A percentile compares a stretch with the other conserved stretches of the same genome.
Evolutionary conservation across 176 grass and related monocot genomes (phyloP).

Genomic region (Panicum miliaceum): DNA sequence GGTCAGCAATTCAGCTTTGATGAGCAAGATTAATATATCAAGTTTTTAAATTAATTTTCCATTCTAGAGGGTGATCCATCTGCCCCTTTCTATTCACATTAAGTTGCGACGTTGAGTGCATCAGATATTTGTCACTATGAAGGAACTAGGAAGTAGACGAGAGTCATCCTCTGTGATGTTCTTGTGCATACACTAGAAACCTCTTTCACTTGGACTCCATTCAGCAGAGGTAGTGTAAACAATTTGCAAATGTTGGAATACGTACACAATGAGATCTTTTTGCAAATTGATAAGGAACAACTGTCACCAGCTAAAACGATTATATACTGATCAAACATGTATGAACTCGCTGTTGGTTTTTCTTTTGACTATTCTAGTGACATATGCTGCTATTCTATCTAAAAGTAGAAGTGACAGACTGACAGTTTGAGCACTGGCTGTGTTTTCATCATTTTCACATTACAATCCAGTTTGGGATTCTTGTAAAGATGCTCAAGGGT

Average conservation of each 20-base stretch:
- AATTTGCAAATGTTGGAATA: neutral
- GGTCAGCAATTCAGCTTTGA: neutral
- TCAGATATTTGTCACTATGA: neutral
- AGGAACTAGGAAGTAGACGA: neutral
- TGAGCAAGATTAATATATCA: slow-evolving; percentile 4
- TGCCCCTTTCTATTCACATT: neutral
- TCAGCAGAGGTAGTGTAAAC: neutral
- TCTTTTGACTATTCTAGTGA: neutral
- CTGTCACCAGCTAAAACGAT: neutral
- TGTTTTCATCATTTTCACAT: slow-evolving; percentile 6
- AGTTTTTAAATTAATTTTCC: neutral
- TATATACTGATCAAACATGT: neutral
- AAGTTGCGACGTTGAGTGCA: neutral
- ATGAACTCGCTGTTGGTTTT: neutral
- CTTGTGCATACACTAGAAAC: neutral
- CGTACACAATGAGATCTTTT: neutral
- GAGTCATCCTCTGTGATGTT: neutral
- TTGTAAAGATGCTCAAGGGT: neutral
- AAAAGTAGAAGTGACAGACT: neutral
- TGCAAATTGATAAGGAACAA: neutral
- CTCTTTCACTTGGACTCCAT: neutral
- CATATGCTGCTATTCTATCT: neutral
- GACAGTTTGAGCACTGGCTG: neutral
- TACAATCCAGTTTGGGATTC: neutral
- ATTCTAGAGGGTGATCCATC: neutral